Evolutionary conservation across 176 grass and related monocot genomes (phyloP), one percentile per base, ranked within the genome.

Genomic region (Guadua angustifolia): DNA sequence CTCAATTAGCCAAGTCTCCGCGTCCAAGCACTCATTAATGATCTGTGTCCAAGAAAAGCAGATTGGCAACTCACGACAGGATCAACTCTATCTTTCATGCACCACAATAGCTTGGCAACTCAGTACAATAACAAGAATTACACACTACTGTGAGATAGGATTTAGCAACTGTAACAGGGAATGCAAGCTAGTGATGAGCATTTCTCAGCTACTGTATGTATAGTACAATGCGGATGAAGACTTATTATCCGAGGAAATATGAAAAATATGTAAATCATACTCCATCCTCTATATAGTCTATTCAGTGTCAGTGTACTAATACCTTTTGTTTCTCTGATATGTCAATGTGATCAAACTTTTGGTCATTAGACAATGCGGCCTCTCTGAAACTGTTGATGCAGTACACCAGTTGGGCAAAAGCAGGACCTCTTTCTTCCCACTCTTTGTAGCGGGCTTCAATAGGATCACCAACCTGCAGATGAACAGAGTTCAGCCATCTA

Each of bases 301-400:
- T 32, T 56, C 29, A 10, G 9, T 26, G 21, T 13, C 38, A 35
- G 25, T 17, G 44, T 35, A 50, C 14, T 22, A 52, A 15, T 92
- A 94, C 96, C 96, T 98, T 95, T 8, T 98, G 93, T 59, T 98
- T 95, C 19, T 98, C 96, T 46, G 72, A 62, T 11, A 95, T 51
- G 44, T 98, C 96, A 13, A 98, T 94, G 78, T 95, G 96, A 15
- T 95, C 96, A 84, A 94, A 98, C 50, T 90, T 91, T 6, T 79
- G 87, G 71, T 92, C 93, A 1, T 65, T 90, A 16, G 96, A 94
- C 73, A 89, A 71, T 6, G 96, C 96, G 39, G 83, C 93, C 40
- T 93, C 92, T 87, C 89, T 88, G 72, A 98, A 95, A 73, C 96
- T 95, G n/a, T 32, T 71, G 46, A 98, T 94, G 69, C 93, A 98